phyloP scores from a whole-genome alignment of 139 green algal genomes.

The Chlamydomonas eustigma region DNA sequence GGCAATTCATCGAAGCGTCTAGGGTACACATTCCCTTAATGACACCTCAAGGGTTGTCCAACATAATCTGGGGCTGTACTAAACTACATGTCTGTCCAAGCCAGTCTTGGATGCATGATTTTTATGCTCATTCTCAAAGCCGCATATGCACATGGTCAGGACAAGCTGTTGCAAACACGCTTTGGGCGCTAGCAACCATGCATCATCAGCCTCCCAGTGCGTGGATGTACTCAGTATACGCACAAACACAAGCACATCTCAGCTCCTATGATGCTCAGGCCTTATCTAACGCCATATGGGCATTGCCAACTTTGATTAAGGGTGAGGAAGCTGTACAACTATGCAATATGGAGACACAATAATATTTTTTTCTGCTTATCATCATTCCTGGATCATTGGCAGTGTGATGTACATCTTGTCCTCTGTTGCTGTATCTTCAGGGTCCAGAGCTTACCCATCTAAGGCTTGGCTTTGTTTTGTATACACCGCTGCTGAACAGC shows the following conservation, averaged over 20 bases:
- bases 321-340: not conserved
- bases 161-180: not conserved
- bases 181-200: not conserved
- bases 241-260: not conserved
- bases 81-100: not conserved
- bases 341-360: not conserved
- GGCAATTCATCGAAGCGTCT: not conserved
- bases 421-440: no score
- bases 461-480: not conserved
- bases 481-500: not conserved
- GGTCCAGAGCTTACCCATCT: not conserved
- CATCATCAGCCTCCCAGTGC: not conserved
- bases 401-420: not conserved
- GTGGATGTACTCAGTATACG: not conserved
- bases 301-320: not conserved
- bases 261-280: not conserved
- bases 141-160: not conserved
- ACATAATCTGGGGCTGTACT: not conserved
- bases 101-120: not conserved
- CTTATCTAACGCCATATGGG: not conserved
- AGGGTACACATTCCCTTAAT: not conserved
- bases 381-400: not conserved
- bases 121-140: not conserved
- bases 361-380: not conserved
- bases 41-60: not conserved